Base-by-base conservation (phyloP, 805 yeast species). In the Candida yuanshanica region DNA sequence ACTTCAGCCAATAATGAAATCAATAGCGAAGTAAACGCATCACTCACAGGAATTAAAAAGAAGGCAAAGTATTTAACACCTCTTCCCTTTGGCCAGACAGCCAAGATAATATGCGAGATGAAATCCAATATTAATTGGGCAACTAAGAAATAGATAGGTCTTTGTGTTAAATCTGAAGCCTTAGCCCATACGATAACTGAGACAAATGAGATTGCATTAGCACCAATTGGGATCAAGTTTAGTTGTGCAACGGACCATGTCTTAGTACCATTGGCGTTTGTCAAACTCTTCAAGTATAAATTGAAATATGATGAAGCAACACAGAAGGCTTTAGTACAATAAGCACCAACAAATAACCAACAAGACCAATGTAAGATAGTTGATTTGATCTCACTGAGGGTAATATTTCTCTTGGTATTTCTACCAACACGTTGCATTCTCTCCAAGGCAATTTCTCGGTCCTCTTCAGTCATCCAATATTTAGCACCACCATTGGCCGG, bases 401-500 rank as follows among this genome's bases (percentile, higher is more conserved):
- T 16, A 23, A 49, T 33, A 3, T 20, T 36, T 37, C 47, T 41
- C 39, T 44, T 41, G 16, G 48, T 46, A 5, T 35, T 35, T 33
- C 45, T 46, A 10, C 48, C 45, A 7, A 31, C 37, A 22, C 51
- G 37, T 23, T 35, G 16, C 44, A 43, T 41, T 43, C 56, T 45
- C 21, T 42, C 44, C 4, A 38, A 9, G 10, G 66, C 61, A 24
- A 67, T 50, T 32, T 46, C 48, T 9, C 58, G 41, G 39, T 67
- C 68, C 2, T 47, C 50, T 13, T 51, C 42, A 18, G 45, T 55
- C 33, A 66, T 52, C 61, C 68, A 62, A 44, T 54, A 49, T 14
- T 48, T 46, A 14, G 56, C 38, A 8, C 48, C 51, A 7, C 52
- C 51, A 18, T 57, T 51, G 17, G 49, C 56, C 11, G 66, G 64